Evolutionary conservation across 202 grass and related monocot species (phyloP).

Genomic region (Cymbopogon flexuosus): DNA sequence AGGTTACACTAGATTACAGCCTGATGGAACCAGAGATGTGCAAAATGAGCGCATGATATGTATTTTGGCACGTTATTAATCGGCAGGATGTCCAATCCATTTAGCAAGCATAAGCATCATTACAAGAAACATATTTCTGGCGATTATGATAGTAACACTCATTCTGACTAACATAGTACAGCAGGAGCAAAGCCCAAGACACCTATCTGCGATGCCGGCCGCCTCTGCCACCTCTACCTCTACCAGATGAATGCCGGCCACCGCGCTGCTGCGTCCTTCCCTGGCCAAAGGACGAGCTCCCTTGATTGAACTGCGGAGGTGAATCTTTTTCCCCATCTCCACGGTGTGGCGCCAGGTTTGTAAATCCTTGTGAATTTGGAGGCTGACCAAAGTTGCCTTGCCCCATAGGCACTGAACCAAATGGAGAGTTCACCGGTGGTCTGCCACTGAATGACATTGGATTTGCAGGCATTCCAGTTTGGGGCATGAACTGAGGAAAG

Average conservation of each 20-base stretch:
- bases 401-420: slow-evolving; percentile 25
- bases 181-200: not conserved
- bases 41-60: not conserved
- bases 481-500: slow-evolving; percentile 30
- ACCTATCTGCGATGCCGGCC: slow-evolving; percentile 32
- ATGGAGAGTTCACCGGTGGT: slow-evolving; percentile 6
- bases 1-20: not conserved
- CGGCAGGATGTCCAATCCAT: not conserved
- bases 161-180: slow-evolving; percentile 13
- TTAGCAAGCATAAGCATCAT: not conserved
- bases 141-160: not conserved
- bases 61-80: not conserved
- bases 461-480: slow-evolving; percentile 20
- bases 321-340: slow-evolving; percentile 26
- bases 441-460: slow-evolving; percentile 30
- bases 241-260: slow-evolving; percentile 42
- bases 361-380: slow-evolving; percentile 33
- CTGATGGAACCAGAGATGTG: too few species aligned
- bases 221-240: slow-evolving; percentile 45
- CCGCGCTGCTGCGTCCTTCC: slow-evolving; percentile 45
- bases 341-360: not conserved
- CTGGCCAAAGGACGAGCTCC: slow-evolving; percentile 48
- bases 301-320: slow-evolving; percentile 42
- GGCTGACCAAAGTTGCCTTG: slow-evolving; percentile 42
- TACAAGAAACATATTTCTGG: not conserved